phyloP scores from a whole-genome alignment of 106 monocot species.

The Vanilla planifolia region DNA sequence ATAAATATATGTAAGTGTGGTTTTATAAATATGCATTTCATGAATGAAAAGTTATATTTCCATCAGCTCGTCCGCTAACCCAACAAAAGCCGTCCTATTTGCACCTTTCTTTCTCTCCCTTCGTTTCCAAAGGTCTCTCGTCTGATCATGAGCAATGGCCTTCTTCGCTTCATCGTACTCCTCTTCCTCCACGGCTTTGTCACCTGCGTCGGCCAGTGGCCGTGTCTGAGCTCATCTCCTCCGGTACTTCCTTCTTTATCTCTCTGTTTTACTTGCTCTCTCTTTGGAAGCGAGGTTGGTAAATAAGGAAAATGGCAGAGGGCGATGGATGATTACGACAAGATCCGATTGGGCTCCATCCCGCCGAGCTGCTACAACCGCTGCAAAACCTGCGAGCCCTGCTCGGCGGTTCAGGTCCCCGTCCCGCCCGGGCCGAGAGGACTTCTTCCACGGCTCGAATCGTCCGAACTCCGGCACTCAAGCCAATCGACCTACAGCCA shows the following conservation, averaged over 20 bases:
- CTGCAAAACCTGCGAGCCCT: slow-evolving; percentile 75
- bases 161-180: neutral
- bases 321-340: slow-evolving; percentile 38
- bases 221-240: neutral
- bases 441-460: no score
- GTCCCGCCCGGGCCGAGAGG: slow-evolving; percentile 25
- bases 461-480: neutral
- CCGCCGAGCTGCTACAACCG: slow-evolving; percentile 90
- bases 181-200: neutral
- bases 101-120: no score
- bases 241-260: neutral
- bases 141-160: neutral
- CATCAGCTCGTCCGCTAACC: no score
- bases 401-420: slow-evolving; percentile 79
- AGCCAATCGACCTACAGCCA: slow-evolving; percentile 12
- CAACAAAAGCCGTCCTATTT: no score
- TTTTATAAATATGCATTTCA: no score
- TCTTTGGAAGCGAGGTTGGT: neutral
- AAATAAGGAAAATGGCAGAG: neutral
- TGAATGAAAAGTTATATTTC: no score
- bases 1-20: no score
- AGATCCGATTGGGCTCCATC: slow-evolving; percentile 64
- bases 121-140: no score
- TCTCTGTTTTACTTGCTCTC: neutral
- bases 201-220: neutral